Base-by-base conservation (phyloP, 2,329 filamentous ascomycete species). In the Fusarium chaquense region DNA sequence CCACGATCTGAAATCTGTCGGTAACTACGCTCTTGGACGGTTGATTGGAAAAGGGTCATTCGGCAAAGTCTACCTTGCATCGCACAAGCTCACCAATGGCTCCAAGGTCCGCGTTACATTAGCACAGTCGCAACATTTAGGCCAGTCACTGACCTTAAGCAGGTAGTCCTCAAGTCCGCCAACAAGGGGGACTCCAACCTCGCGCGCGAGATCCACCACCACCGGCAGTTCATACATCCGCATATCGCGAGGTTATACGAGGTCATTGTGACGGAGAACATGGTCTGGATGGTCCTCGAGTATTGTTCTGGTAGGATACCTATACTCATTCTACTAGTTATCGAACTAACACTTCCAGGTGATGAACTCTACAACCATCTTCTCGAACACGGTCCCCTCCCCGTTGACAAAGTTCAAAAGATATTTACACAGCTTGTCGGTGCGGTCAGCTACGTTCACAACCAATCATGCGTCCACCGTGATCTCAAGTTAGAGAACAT, bases 361-460 rank as follows among this genome's bases (percentile, higher is more conserved):
- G 96, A 98, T 81, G 96, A 99, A 81, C 85, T 99, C 22, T 99
- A 98, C 84, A 97, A 98, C 79, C 94, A 98, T 80, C 89, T 99
- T 65, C 89, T 98, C 70, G 87, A 91, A 67, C 89, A 98, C 80
- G 96, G 96, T 12, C 90, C 93, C 12, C 87, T 99, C 44, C 89
- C 94, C 8, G 88, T 92, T 57, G 86, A 91, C 43, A 97, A 97
- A 80, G 95, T 96, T 35, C 94, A 98, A 81, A 96, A 92, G 82
- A 97, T 97, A 53, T 99, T 99, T 79, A 91, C 95, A 3, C 96
- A 99, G 79, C 87, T 99, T 43, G 94, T 98, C 43, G 96, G 96
- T 70, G 95, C 96, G 20, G 96, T 99, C 35, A 89, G 91, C 58
- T 98, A 98, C 79, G 96, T 99, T 38, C 96, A 99, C 81, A 91